Base-by-base conservation (phyloP, 2,329 filamentous ascomycete species). In the Neoscytalidium dimidiatum region DNA sequence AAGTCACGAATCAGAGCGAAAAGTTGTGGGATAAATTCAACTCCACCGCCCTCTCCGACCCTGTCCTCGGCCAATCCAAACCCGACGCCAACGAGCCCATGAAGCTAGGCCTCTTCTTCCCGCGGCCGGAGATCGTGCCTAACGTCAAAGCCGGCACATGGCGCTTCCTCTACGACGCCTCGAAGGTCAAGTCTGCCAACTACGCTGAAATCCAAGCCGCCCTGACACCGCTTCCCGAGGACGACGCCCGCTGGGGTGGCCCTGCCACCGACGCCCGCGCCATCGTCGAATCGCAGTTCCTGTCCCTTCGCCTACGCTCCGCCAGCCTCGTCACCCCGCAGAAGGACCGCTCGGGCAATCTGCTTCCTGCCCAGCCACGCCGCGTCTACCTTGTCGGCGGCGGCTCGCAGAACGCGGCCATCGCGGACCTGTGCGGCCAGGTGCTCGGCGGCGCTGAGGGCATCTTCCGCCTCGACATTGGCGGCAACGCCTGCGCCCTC, bases 301-400 rank as follows among this genome's bases (percentile, higher is more conserved):
- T 99, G 8, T 96, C 92, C 6, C 90, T 97, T 77, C 91, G 94
- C 2, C 87, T 98, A 28, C 92, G 95, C 46, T 93, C 92, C 17
- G 88, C 89, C 65, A 88, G 86, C 33, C 88, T 97, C 7, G 92
- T 97, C 3, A 80, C 72, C 3, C 66, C 72, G 4, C 70, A 72
- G 51, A 84, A 70, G 78, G 19, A 8, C 5, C 7, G n/a, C 5
- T 79, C 70, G 84, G 80, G 78, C 72, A 69, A 75, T 5, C 74
- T 75, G 0, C 82, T 96, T 0, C 94, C 94, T 0, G 84, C 93
- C 0, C 94, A 98, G 77, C 94, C 94, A 3, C 87, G 92, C 61
- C 85, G 94, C 26, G 89, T 98, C 71, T 98, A 97, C 82, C 90
- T 99, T 48, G 95, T 98, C 8, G 95, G 95, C 61, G 95, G 95